Base-by-base conservation (phyloP, 805 yeast genomes). In the Candida patagonica region DNA sequence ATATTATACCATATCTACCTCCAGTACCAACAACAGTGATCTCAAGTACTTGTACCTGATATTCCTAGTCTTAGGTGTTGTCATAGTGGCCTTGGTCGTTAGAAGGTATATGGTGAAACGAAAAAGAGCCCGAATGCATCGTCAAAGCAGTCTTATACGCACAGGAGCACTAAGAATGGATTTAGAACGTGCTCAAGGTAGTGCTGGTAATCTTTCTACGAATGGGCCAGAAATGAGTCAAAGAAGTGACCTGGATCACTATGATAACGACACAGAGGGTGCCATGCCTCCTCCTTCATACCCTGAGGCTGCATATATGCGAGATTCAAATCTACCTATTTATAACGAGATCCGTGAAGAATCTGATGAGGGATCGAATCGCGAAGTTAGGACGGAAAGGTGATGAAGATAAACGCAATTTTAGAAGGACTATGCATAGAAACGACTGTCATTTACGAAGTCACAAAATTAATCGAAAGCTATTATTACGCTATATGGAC, bases 91-190 rank as follows among this genome's bases (percentile, higher is more conserved):
- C 8, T 17, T 50, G 13, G 41, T 45, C 4, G 44, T 41, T 3
- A 42, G 52, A 6, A 13, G 36, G 12, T 24, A 41, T 25, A 30
- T 48, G 12, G 38, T 42, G 29, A 50, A 50, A 40, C 42, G 50
- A 10, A 36, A 48, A 12, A 39, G 51, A 10, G 44, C 40, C n/a
- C 30, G 38, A 12, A 35, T 43, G 10, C 41, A 22, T 33, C 42
- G 35, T 6, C 38, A 36, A 27, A 24, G 42, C 13, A 41, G 43
- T 24, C 30, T 35, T 6, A 43, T 47, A 12, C 30, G 54, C n/a
- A 23, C 43, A 5, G 48, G 45, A 15, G 54, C 53, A 6, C 40
- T 50, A 20, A 34, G 52, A 20, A 35, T 38, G 31, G 54, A 50
- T 23, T n/a, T 37, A 6, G 25, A 37, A 20, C 40, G 34, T 9